Base-by-base conservation (phyloP, 352 stramenopile species). In the Phytophthora syringae region DNA sequence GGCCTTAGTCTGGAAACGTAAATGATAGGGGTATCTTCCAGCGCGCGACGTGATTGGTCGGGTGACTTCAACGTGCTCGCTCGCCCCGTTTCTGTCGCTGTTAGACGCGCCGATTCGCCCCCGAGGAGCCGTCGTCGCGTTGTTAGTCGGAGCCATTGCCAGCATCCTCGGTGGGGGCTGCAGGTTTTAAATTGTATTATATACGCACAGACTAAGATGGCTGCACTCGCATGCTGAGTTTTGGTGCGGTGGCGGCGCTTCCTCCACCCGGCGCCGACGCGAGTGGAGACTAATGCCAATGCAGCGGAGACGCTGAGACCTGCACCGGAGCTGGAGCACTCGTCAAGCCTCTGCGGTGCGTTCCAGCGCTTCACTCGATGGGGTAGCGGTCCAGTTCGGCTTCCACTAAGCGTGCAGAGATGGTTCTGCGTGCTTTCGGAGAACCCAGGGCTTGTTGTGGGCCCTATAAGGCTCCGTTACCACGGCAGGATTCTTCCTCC, bases 381-480 rank as follows among this genome's bases (percentile, higher is more conserved):
- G 39, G 13, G 39, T n/a, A 45, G 20, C 54, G 53, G 63, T 70
- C 42, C 64, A 67, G 64, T 37, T 42, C 21, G 24, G 22, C 18
- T 60, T 62, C 52, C 51, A 51, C 13, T 16, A 28, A 50, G 28
- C 45, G 42, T 54, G 64, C 40, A 15, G 36, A 60, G 64, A 67
- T 30, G 22, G 21, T 72, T 72, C 64, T 61, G 36, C 50, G 63
- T 67, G 52, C 48, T 64, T 73, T 73, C 65, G 43, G 64, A 42
- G 59, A 73, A 70, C 42, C 45, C 42, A 56, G n/a, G 64, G 9
- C 27, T 34, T 59, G 36, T 54, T 43, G 69, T 37, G 57, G 40
- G n/a, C 45, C 49, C 48, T 61, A 56, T 54, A 47, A 50, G 61
- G 52, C 63, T 63, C 62, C 40, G 68, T 72, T 72, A 72, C 63